These are phyloP conservation scores for Blastocystis sp. DNA, from an alignment of 352 stramenopile species.

Conservation along the genomic window DNA sequence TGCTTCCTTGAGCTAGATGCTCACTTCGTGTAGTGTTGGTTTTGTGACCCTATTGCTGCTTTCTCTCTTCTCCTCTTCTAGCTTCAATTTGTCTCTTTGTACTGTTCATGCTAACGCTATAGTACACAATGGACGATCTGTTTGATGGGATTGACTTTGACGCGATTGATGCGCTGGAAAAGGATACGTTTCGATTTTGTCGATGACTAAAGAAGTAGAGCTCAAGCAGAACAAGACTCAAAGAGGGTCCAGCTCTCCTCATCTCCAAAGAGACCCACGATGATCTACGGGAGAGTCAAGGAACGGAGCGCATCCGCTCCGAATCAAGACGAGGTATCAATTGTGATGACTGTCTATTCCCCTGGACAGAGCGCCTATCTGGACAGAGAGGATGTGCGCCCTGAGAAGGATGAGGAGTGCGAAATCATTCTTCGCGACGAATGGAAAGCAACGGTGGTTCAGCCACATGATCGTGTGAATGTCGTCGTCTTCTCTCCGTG, in stretches of 20 bases:
- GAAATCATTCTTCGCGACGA: slow-evolving; percentile 18
- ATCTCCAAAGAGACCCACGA: background rate
- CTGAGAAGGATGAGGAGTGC: background rate
- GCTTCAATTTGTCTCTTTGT: background rate
- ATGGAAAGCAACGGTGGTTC: slow-evolving; percentile 31
- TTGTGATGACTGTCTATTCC: background rate
- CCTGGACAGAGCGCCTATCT: background rate
- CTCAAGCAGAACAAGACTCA: background rate
- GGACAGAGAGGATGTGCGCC: background rate
- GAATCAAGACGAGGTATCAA: background rate
- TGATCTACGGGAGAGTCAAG: background rate
- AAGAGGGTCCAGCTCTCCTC: background rate
- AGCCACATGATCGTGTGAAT: slow-evolving; percentile 24
- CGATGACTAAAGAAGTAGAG: background rate
- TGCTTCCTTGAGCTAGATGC: too few species aligned
- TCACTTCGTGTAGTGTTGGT: too few species aligned
- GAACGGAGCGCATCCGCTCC: background rate
- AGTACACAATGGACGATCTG: background rate
- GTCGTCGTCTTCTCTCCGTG: background rate
- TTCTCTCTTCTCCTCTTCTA: background rate
- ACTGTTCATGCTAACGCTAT: too few species aligned
- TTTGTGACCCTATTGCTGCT: too few species aligned
- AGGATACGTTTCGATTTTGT: background rate
- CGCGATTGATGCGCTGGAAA: slow-evolving; percentile 1
- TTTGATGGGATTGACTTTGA: slow-evolving; percentile 14